phyloP scores from a whole-genome alignment of 352 stramenopile genomes.

The Lagenidium sp. region DNA sequence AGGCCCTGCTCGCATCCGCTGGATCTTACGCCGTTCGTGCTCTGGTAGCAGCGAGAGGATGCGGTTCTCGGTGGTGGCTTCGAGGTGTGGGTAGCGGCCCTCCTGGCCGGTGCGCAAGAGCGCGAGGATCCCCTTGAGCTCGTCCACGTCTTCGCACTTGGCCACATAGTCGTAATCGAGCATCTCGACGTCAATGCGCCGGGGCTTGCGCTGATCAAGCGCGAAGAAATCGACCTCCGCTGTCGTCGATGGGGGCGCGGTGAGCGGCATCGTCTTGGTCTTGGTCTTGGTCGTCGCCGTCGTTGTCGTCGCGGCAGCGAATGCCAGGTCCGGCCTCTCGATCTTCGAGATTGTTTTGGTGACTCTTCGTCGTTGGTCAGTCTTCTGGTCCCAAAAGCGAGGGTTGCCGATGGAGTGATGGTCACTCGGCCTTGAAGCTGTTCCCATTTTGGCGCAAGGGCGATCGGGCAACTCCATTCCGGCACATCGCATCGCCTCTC shows the following conservation, averaged over 20 bases:
- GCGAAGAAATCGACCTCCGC: conserved; percentile 63
- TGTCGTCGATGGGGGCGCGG: neutral
- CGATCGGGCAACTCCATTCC: too few relatives aligned
- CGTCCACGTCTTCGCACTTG: conserved; percentile 66
- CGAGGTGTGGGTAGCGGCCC: conserved; percentile 85
- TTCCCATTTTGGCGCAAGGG: too few relatives aligned
- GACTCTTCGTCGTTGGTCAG: too few relatives aligned
- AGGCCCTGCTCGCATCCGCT: conserved; percentile 48
- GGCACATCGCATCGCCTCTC: too few relatives aligned
- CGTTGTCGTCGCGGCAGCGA: too few relatives aligned
- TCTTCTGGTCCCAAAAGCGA: too few relatives aligned
- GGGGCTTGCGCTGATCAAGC: conserved; percentile 61
- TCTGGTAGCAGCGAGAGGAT: conserved; percentile 73
- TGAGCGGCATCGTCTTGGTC: conserved; percentile 22
- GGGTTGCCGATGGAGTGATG: too few relatives aligned
- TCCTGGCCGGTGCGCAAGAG: conserved; percentile 85
- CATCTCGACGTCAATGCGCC: conserved; percentile 76
- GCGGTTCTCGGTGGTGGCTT: conserved; percentile 64
- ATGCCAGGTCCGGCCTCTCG: too few relatives aligned
- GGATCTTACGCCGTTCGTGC: conserved; percentile 68
- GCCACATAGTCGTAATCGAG: conserved; percentile 91
- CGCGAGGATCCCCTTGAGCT: conserved; percentile 83
- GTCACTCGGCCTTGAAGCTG: too few relatives aligned
- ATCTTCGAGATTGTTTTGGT: too few relatives aligned
- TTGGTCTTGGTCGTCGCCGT: too few relatives aligned